phyloP scores from a whole-genome alignment of 2,329 filamentous ascomycete genomes.

The Penicillium brasilianum region DNA sequence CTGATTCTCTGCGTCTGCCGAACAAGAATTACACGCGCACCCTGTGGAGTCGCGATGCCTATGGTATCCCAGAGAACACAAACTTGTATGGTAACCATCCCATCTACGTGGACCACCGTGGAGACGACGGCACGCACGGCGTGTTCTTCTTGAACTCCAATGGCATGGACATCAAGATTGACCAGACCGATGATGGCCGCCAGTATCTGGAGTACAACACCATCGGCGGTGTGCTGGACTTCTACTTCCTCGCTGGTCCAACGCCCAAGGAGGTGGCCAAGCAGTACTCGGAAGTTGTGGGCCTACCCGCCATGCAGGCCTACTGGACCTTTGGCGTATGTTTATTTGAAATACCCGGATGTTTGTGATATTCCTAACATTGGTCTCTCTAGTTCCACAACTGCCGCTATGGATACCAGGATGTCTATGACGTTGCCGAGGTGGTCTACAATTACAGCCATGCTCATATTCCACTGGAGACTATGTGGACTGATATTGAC shows the following conservation, averaged over 20 bases:
- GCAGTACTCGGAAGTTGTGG: slow-evolving; percentile 64
- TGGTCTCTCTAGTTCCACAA: slow-evolving; percentile 54
- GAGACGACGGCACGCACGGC: slow-evolving; percentile 60
- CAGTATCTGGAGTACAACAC: slow-evolving; percentile 82
- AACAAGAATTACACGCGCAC: slow-evolving; percentile 73
- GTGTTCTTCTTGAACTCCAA: slow-evolving; percentile 75
- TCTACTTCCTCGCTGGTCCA: slow-evolving; percentile 68
- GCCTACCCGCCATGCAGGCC: slow-evolving; percentile 64
- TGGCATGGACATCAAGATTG: slow-evolving; percentile 77
- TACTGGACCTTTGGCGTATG: slow-evolving; percentile 67
- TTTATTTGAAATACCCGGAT: not conserved
- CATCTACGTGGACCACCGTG: slow-evolving; percentile 75
- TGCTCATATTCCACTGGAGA: slow-evolving; percentile 50
- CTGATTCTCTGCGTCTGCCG: slow-evolving; percentile 70
- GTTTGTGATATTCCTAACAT: not conserved
- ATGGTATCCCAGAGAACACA: slow-evolving; percentile 61
- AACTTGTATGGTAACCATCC: slow-evolving; percentile 78
- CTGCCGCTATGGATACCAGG: slow-evolving; percentile 67
- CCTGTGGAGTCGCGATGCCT: slow-evolving; percentile 72
- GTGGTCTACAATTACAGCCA: slow-evolving; percentile 51
- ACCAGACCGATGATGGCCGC: slow-evolving; percentile 61
- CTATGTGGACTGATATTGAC: slow-evolving; percentile 54
- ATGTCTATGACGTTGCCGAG: slow-evolving; percentile 52
- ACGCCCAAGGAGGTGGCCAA: slow-evolving; percentile 62
- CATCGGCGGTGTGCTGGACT: slow-evolving; percentile 76